Evolutionary conservation across 805 yeast genomes (phyloP), one percentile per base, ranked within the genome.

Genomic region (Priceomyces medius): DNA sequence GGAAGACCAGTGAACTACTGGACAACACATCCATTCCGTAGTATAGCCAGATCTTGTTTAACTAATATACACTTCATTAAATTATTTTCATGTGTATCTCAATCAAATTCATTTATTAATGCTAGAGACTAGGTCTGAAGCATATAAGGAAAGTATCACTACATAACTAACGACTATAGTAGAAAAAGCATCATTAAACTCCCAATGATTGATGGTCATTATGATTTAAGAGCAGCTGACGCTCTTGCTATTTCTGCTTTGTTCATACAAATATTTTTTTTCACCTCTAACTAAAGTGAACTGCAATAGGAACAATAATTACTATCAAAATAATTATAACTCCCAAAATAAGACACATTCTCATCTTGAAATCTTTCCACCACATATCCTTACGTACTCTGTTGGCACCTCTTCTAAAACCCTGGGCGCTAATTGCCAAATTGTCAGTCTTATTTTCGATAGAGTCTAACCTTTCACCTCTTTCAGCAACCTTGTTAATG

Each of bases 351-450:
- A 87, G 68, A 66, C 98, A 91, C 74, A 90, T 71, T 66, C 95
- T 84, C 91, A 93, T 85, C 73, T 93, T 93, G 80, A 93, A 77
- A 64, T 91, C 96, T 67, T 93, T 91, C 86, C 95, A 87, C 98
- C 98, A 91, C 97, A 91, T 91, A 61, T 90, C 95, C 66, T 90
- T 91, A 69, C 99, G 86, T 36, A 91, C 97, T 55, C 95, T 83
- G 70, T 91, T 91, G 45, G 99, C 98, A 31, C 97, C 95, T 62
- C 96, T 80, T 63, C 95, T 88, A 73, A 93, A 91, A 27, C 96
- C 93, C 54, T 88, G 91, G 7, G 99, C 98, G 35, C 88, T 80
- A 35, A 83, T 88, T 33, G 96, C 96, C 54, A 91, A 77, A 63
- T 86, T 88, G 57, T 89, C 96, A 7, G 98, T 93, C 61, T 89